A percentile compares a stretch with the other conserved stretches of the same genome.
phyloP scores from a whole-genome alignment of 345 rosid genomes.

The Nephelium lappaceum region DNA sequence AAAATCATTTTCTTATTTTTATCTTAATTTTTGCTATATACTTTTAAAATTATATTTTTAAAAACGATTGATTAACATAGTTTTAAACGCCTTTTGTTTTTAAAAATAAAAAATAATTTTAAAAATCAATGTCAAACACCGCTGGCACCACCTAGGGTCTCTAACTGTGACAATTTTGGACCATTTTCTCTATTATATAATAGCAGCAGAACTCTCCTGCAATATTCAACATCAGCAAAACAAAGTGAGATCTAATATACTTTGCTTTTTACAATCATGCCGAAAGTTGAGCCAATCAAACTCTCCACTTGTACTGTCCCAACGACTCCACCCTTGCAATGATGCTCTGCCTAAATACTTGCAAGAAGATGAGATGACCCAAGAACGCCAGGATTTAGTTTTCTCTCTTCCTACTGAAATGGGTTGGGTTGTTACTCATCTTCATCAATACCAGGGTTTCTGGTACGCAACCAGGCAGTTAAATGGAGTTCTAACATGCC shows the following conservation, averaged over 20 bases:
- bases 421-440: slow-evolving; percentile 37
- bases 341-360: slow-evolving; percentile 33
- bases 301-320: background rate
- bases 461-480: slow-evolving; percentile 45
- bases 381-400: slow-evolving; percentile 42
- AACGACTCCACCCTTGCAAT: background rate
- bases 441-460: slow-evolving; percentile 54
- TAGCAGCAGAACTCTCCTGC: background rate
- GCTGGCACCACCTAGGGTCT: too few species aligned
- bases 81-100: too few species aligned
- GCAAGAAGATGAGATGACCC: slow-evolving; percentile 34
- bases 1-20: too few species aligned
- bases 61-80: too few species aligned
- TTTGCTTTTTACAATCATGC: background rate
- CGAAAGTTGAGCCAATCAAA: background rate
- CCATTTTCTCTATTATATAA: background rate
- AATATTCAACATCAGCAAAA: background rate
- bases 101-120: too few species aligned
- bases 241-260: background rate
- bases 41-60: too few species aligned
- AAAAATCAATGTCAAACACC: too few species aligned
- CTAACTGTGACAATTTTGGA: too few species aligned
- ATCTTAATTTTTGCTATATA: too few species aligned
- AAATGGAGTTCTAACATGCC: slow-evolving; percentile 44
- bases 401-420: slow-evolving; percentile 40